Base-by-base conservation (phyloP, 345 rosid species). In the Gossypium rotundifolium region DNA sequence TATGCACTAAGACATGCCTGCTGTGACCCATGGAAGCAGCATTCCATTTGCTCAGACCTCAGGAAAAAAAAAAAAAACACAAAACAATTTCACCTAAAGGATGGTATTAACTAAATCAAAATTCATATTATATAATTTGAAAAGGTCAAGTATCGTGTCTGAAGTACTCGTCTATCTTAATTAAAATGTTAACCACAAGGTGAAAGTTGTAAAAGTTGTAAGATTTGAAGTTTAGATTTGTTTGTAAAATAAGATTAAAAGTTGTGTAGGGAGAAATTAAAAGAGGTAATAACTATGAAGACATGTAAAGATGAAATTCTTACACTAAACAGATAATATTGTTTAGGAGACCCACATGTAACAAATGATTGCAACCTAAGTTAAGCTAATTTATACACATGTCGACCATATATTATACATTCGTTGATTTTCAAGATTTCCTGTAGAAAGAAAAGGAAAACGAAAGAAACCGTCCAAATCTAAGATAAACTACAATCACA, bases 391-490 rank as follows among this genome's bases (percentile, higher is more conserved):
- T 33, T n/a, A 48, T 13, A 40, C 42, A n/a, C 25, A 18, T 9
- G 51, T 40, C 63, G 17, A 46, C 68, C 65, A 71, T 69, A 72
- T 33, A 33, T 33, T 33, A 33, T 33, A 33, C 5, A 33, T 16
- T 22, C 61, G 4, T 17, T 25, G 42, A 38, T 60, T 58, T 60
- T 60, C 2, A 42, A 53, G 46, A 48, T 48, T 61, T 65, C 69
- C 11, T 63, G 54, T 48, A 6, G 22, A 14, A 44, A 40, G 3
- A 17, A 71, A 48, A 53, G 29, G 44, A 58, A 83, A 78, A 17
- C 7, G 25, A 9, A 72, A 68, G 71, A 77, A 79, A 75, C 83
- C 87, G 83, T 63, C 83, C 87, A 79, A 81, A 73, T 84, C 80
- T 69, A 70, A 67, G 60, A 48, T 59, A 53, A 63, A 48, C 42